Percentiles rank a stretch among this genome's conserved stretches.
Conservation (phyloP, 169 alveolate species). For the Plasmodium coatneyi region DNA sequence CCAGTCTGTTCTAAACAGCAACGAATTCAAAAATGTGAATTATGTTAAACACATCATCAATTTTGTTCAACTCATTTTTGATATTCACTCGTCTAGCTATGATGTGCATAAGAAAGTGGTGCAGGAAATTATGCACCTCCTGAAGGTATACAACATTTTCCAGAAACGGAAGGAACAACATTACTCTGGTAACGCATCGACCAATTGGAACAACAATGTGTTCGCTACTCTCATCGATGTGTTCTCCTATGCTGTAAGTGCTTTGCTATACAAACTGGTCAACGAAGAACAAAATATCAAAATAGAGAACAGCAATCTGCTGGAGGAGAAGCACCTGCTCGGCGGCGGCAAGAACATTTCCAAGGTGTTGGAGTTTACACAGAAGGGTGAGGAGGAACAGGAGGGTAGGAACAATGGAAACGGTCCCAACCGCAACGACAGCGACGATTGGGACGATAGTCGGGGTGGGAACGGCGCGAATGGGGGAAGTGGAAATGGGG, state of each 20-base stretch:
- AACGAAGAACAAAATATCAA: conserved; percentile 57
- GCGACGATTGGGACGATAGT: background rate
- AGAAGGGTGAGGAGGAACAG: background rate
- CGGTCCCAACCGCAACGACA: background rate
- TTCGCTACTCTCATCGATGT: conserved; percentile 26
- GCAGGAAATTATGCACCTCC: conserved; percentile 49
- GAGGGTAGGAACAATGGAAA: background rate
- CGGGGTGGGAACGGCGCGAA: background rate
- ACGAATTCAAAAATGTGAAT: conserved; percentile 29
- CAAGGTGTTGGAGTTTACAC: background rate
- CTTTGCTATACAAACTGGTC: conserved; percentile 32
- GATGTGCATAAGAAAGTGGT: conserved; percentile 63
- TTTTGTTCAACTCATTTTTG: conserved; percentile 66
- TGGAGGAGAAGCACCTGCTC: conserved; percentile 23
- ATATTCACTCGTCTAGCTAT: conserved; percentile 39
- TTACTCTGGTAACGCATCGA: background rate
- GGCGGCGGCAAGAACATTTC: conserved; percentile 2
- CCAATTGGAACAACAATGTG: background rate
- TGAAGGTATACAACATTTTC: conserved; percentile 29
- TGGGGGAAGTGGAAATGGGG: background rate
- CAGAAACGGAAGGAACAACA: conserved; percentile 63
- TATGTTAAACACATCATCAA: conserved; percentile 59
- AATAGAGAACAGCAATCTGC: conserved; percentile 12
- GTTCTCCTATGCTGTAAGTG: conserved; percentile 60
- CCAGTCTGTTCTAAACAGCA: background rate